Conservation (phyloP, 345 rosid genomes). For the Salix purpurea region DNA sequence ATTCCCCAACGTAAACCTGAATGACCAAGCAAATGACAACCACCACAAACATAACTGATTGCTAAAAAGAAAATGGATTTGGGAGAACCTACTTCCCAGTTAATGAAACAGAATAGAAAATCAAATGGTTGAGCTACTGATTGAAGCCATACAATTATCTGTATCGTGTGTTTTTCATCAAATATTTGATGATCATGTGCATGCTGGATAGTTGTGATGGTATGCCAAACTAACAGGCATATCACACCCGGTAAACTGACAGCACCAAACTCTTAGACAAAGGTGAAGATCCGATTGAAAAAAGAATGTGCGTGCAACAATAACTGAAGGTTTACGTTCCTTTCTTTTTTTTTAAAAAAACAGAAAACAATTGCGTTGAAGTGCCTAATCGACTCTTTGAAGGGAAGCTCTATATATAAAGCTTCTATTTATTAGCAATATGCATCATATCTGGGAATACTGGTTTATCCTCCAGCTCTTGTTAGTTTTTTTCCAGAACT, state of each 20-base stretch:
- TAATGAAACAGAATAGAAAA: not conserved
- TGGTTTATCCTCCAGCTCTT: not conserved
- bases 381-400: not conserved
- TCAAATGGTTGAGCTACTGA: not conserved
- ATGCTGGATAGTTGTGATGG: not conserved
- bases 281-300: not conserved
- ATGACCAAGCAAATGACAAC: not conserved
- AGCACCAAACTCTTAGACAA: not conserved
- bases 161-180: not conserved
- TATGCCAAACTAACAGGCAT: not conserved
- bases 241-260: not conserved
- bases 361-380: not conserved
- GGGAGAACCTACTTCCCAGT: not conserved
- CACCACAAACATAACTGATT: not conserved
- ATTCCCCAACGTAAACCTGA: slow-evolving; percentile 84
- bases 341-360: not conserved
- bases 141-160: not conserved
- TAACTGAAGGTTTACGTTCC: not conserved
- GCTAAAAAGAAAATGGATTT: not conserved
- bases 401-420: not conserved
- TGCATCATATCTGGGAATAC: too few relatives aligned
- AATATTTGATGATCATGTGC: not conserved
- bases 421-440: too few relatives aligned
- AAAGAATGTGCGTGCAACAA: not conserved
- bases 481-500: not conserved